phyloP scores from a whole-genome alignment of 306 rosid species.

The Mucuna pruriens region DNA sequence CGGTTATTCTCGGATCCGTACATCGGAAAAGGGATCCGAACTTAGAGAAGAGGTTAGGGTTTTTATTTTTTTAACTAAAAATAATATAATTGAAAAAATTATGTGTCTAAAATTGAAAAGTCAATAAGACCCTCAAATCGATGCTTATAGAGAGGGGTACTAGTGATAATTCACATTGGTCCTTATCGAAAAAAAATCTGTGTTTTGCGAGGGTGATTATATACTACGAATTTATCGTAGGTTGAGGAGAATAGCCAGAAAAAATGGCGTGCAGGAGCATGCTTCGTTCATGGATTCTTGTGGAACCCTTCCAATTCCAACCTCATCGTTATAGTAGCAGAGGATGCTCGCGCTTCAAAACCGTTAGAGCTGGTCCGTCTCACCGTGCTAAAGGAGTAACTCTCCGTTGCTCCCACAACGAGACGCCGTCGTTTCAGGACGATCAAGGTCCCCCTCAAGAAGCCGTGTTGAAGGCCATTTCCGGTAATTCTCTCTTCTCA shows the following conservation, averaged over 20 bases:
- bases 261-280: conserved; percentile 75
- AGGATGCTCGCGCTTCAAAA: conserved; percentile 41
- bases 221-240: background rate
- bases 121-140: conserved; percentile 8
- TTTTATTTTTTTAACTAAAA: background rate
- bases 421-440: conserved; percentile 62
- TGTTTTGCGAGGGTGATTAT: conserved; percentile 1
- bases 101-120: background rate
- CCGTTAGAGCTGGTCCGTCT: conserved; percentile 46
- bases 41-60: conserved; percentile 34
- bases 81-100: background rate
- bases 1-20: conserved; percentile 62
- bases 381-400: conserved; percentile 45
- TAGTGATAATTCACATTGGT: conserved; percentile 7
- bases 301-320: conserved; percentile 65
- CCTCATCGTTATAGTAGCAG: conserved; percentile 44
- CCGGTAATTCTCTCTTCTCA: conserved; percentile 55
- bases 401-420: conserved; percentile 59
- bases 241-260: background rate
- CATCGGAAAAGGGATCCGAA: conserved; percentile 46
- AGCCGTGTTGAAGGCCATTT: conserved; percentile 91
- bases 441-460: conserved; percentile 97
- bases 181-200: conserved; percentile 45
- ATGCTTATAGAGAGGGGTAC: conserved; percentile 13
- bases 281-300: conserved; percentile 59